Conservation (phyloP, 345 rosid species). For the Arabidopsis thaliana region TAIR10.1 NC_003076.8:22484501-22485000, state of each 20-base stretch:
- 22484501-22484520: not conserved
- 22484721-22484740: too few relatives aligned
- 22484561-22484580: conserved; percentile 9
- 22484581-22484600: not conserved
- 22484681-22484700: not conserved
- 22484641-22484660: not conserved
- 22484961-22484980: too few relatives aligned
- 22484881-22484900: too few relatives aligned
- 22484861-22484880: too few relatives aligned
- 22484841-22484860: conserved; percentile 9
- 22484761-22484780: conserved; percentile 11
- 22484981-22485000: too few relatives aligned
- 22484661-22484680: not conserved
- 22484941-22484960: too few relatives aligned
- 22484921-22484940: too few relatives aligned
- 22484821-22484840: conserved; percentile 94
- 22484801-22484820: conserved; percentile 94
- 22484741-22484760: not conserved
- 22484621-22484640: not conserved
- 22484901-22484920: too few relatives aligned
- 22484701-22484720: not conserved
- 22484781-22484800: conserved; percentile 71
- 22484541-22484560: conserved; percentile 18
- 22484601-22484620: not conserved
- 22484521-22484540: conserved; percentile 27